phyloP scores from a whole-genome alignment of 2,329 filamentous ascomycete genomes.

The Fusarium devonianum region DNA sequence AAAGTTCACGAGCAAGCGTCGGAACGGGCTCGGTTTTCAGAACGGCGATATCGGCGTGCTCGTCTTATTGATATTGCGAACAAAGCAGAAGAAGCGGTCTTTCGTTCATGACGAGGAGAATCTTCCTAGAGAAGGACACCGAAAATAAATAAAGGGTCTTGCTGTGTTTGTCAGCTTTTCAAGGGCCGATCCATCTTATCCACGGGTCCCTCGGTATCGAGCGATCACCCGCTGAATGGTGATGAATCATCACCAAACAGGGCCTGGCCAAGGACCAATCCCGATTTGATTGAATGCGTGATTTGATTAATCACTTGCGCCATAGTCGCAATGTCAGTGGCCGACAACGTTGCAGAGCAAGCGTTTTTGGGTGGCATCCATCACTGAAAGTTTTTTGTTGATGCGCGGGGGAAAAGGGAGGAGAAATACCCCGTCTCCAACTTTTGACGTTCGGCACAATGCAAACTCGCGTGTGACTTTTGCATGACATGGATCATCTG shows the following conservation, averaged over 20 bases:
- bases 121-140: no score
- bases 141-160: constrained; percentile 8
- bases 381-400: no score
- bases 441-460: no score
- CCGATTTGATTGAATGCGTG: constrained; percentile 22
- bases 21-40: constrained; percentile 20
- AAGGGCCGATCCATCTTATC: constrained; percentile 10
- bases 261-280: constrained; percentile 17
- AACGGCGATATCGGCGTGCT: constrained; percentile 15
- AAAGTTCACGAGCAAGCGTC: not conserved
- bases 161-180: constrained; percentile 9
- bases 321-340: no score
- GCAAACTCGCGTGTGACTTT: not conserved
- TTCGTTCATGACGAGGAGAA: no score
- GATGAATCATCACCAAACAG: constrained; percentile 33
- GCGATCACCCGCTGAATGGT: constrained; percentile 23
- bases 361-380: no score
- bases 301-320: constrained; percentile 31
- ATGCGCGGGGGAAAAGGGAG: no score
- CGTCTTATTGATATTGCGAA: not conserved
- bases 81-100: not conserved
- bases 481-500: constrained; percentile 19
- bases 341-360: no score
- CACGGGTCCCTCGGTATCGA: constrained; percentile 11
- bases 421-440: not conserved